phyloP scores from a whole-genome alignment of 164 flowering plant genomes.

The Cinnamomum micranthum region DNA sequence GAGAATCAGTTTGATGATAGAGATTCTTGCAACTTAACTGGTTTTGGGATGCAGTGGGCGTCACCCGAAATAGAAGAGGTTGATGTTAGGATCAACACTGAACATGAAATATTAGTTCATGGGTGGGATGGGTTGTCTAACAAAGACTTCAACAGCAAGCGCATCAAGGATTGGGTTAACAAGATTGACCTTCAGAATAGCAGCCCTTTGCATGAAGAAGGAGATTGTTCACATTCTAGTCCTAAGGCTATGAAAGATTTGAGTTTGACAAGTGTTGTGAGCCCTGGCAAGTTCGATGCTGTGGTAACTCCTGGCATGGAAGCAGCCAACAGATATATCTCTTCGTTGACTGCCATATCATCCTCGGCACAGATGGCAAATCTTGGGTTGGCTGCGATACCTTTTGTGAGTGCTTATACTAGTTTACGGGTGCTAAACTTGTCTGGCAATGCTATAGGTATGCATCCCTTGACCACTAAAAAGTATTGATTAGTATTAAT shows the following conservation, averaged over 20 bases:
- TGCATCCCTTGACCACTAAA: slow-evolving; percentile 2
- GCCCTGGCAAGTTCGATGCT: slow-evolving; percentile 35
- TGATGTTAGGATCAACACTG: slow-evolving; percentile 16
- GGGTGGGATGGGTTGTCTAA: slow-evolving; percentile 35
- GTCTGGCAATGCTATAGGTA: slow-evolving; percentile 86
- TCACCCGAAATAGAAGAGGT: slow-evolving; percentile 38
- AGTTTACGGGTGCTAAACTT: slow-evolving; percentile 75
- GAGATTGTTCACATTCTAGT: slow-evolving; percentile 25
- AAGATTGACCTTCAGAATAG: slow-evolving; percentile 52
- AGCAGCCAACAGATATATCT: slow-evolving; percentile 66
- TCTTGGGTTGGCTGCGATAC: slow-evolving; percentile 80
- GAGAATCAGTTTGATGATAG: slow-evolving; percentile 36
- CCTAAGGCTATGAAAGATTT: slow-evolving; percentile 28
- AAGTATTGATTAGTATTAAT: not conserved
- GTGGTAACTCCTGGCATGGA: slow-evolving; percentile 62
- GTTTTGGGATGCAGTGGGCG: slow-evolving; percentile 56
- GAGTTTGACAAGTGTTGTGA: slow-evolving; percentile 20
- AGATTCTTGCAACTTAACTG: slow-evolving; percentile 39
- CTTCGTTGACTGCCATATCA: slow-evolving; percentile 63
- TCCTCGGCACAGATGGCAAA: slow-evolving; percentile 79
- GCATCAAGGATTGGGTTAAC: slow-evolving; percentile 84
- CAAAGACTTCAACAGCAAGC: slow-evolving; percentile 60
- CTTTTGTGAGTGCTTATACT: slow-evolving; percentile 72
- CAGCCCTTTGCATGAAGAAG: slow-evolving; percentile 42
- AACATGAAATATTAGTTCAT: slow-evolving; percentile 34